These are phyloP conservation scores for Chaetomium tenue DNA, from an alignment of 495 filamentous ascomycete species.

Conservation along the genomic window DNA sequence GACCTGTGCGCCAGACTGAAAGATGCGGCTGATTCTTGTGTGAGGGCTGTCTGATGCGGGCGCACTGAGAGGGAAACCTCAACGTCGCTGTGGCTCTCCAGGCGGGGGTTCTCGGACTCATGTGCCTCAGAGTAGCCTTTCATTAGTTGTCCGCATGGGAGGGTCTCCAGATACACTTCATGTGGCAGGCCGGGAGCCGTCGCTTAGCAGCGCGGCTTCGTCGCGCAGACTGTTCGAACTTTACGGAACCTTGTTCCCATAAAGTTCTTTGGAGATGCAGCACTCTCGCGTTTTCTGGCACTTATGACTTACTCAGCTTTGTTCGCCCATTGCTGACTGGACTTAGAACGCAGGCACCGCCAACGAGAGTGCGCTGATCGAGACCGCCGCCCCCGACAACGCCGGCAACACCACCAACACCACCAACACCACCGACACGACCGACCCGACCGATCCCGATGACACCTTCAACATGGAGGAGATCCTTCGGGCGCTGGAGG, in stretches of 20 bases:
- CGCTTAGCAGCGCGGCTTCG: neutral
- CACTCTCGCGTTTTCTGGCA: neutral
- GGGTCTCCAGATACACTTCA: neutral
- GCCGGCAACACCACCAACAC: no score
- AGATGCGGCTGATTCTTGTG: neutral
- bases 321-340: conserved; percentile 7
- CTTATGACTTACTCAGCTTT: conserved; percentile 3
- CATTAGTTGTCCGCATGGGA: neutral
- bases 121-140: neutral
- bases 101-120: neutral
- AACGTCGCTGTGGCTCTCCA: neutral
- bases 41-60: neutral
- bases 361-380: neutral
- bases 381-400: neutral
- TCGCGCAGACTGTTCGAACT: conserved; percentile 1
- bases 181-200: conserved; percentile 5
- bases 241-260: neutral
- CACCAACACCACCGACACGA: no score
- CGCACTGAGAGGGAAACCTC: neutral
- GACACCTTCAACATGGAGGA: neutral
- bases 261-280: neutral
- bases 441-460: no score
- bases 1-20: conserved; percentile 3
- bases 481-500: neutral
- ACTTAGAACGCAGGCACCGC: neutral